These are phyloP conservation scores for Calonectria crousiana DNA, from an alignment of 2,329 filamentous ascomycete species.

Conservation along the genomic window DNA sequence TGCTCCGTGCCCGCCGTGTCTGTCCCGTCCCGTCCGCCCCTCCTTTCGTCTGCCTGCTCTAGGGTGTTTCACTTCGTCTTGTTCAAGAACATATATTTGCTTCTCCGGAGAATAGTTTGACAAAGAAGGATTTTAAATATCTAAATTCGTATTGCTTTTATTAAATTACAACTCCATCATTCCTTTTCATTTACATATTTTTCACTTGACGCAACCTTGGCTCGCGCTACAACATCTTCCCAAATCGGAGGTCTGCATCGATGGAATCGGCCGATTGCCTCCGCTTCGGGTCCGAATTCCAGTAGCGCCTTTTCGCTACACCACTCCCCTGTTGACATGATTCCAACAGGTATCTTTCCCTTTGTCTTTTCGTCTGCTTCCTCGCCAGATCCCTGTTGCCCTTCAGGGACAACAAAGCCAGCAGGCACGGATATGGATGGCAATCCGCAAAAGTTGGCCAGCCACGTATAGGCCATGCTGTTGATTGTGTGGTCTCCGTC, in stretches of 20 bases:
- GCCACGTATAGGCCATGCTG: constrained; percentile 64
- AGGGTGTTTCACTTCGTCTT: neutral
- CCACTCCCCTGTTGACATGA: constrained; percentile 70
- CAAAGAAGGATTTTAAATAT: neutral
- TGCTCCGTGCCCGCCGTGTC: neutral
- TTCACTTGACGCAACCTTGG: neutral
- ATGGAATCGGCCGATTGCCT: constrained; percentile 48
- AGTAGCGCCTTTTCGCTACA: constrained; percentile 62
- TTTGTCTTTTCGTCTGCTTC: constrained; percentile 47
- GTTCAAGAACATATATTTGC: neutral
- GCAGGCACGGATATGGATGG: constrained; percentile 59
- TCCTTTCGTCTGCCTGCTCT: neutral
- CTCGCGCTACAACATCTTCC: constrained; percentile 1
- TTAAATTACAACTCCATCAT: neutral
- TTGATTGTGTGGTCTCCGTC: constrained; percentile 60
- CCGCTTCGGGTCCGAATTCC: constrained; percentile 61
- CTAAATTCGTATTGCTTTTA: neutral
- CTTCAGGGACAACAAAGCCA: constrained; percentile 57
- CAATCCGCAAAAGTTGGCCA: constrained; percentile 63
- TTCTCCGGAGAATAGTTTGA: neutral
- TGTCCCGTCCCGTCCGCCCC: too few species aligned
- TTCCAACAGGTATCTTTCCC: constrained; percentile 62
- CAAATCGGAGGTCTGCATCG: constrained; percentile 10
- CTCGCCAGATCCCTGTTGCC: constrained; percentile 42
- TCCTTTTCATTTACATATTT: neutral